Percentiles rank a stretch among this genome's conserved stretches.
These are phyloP conservation scores for Stachybotrys chartarum DNA, from an alignment of 2,329 filamentous ascomycete genomes.

Conservation along the genomic window DNA sequence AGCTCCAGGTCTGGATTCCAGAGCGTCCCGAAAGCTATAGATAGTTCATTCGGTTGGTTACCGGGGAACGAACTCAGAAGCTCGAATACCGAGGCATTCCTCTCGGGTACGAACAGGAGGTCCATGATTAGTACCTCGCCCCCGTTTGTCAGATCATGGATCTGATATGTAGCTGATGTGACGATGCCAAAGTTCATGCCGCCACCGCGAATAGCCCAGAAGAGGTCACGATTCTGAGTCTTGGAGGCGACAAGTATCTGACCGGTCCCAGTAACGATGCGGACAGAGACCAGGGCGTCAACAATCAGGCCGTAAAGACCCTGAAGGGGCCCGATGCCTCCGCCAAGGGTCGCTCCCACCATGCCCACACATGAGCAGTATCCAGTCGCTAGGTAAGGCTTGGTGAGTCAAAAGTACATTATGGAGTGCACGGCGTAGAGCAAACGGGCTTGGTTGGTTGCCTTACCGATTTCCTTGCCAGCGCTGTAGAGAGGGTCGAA, in stretches of 20 bases:
- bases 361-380: background rate
- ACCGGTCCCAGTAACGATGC: background rate
- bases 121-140: background rate
- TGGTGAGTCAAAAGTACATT: background rate
- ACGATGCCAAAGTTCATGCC: background rate
- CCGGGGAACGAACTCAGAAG: background rate
- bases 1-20: background rate
- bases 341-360: background rate
- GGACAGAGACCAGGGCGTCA: background rate
- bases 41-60: background rate
- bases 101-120: background rate
- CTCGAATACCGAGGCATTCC: background rate
- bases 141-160: background rate
- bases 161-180: background rate
- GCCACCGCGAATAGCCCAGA: background rate
- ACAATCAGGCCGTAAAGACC: background rate
- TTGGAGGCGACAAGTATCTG: background rate
- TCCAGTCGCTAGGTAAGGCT: background rate
- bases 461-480: background rate
- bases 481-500: background rate
- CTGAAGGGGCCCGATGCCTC: background rate
- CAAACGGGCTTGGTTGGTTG: conserved; percentile 29
- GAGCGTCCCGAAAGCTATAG: background rate
- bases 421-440: background rate
- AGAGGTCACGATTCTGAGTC: background rate